Evolutionary conservation across 768 basidiomycete genomes (phyloP).

Genomic region (Kwoniella sp.): DNA sequence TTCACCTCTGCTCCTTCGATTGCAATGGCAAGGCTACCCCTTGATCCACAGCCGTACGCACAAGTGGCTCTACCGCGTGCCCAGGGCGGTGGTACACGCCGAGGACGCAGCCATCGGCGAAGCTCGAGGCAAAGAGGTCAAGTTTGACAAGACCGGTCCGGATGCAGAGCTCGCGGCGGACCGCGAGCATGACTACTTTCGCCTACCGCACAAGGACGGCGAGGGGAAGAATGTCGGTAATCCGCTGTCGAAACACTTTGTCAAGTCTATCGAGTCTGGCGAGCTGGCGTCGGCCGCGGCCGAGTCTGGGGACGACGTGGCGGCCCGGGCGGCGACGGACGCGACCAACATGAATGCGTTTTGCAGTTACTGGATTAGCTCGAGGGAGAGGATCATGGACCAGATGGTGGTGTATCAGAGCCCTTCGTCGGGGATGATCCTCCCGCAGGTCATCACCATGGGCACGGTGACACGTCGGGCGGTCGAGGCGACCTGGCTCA

Average conservation of each 20-base stretch:
- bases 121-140: slow-evolving; percentile 6
- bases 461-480: slow-evolving; percentile 96
- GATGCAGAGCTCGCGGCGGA: slow-evolving; percentile 54
- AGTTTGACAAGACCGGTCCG: slow-evolving; percentile 5
- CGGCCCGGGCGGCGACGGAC: slow-evolving; percentile 64
- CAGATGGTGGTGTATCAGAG: slow-evolving; percentile 83
- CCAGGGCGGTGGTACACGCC: slow-evolving; percentile 31
- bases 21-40: slow-evolving; percentile 84
- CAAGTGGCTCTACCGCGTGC: slow-evolving; percentile 87
- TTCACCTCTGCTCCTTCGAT: slow-evolving; percentile 74
- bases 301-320: slow-evolving; percentile 27
- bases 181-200: slow-evolving; percentile 63
- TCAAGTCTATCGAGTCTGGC: slow-evolving; percentile 81
- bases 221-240: slow-evolving; percentile 92
- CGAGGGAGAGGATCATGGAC: slow-evolving; percentile 81
- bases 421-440: slow-evolving; percentile 64
- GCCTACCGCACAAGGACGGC: slow-evolving; percentile 93
- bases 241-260: slow-evolving; percentile 81
- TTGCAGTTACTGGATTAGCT: slow-evolving; percentile 97
- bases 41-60: slow-evolving; percentile 78
- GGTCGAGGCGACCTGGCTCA: slow-evolving; percentile 97
- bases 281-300: slow-evolving; percentile 72
- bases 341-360: slow-evolving; percentile 88
- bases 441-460: slow-evolving; percentile 97
- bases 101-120: not conserved